Evolutionary conservation across 106 monocot species (phyloP), one percentile per base, ranked within the genome.

Genomic region (Posidonia australis): DNA sequence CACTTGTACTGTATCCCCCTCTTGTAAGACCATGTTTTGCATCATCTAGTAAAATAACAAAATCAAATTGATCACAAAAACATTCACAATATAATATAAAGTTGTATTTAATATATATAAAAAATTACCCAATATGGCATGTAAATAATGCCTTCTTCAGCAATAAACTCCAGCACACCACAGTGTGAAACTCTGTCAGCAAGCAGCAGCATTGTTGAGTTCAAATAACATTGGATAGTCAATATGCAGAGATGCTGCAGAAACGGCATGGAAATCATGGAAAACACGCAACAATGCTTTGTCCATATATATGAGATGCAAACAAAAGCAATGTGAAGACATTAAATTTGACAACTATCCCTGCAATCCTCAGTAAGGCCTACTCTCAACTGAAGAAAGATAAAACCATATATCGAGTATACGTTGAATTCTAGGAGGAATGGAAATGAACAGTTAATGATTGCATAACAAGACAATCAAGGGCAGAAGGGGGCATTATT

Each of bases 1-100:
- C 26, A 75, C 58, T 61, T 41, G 48, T 20, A 68, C 75, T 31
- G 61, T 21, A 46, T 68, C 67, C 44, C 75, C 75, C 51, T 75
- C 75, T 68, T 75, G 68, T 25, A 75, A 61, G 10, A 75, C 61
- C 75, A 75, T 47, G 68, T 75, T 68, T 54, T 75, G 52, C 75
- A 75, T 75, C 75, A 75, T 75, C 75, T 75, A 49, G 14, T 18
- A 24, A 68, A 13, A n/a, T 18, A 16, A n/a, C n/a, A n/a, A n/a
- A 22, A 25, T 42, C 6, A 44, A 11, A 21, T 16, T 61, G 27
- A 22, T 19, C 22, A 62, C 23, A 62, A 42, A 32, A 49, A 53
- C 22, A 14, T 25, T 2, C 14, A 28, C 16, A 18, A 1, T 30
- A 1, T 10, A 54, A 53, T 21, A 55, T 13, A 54, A 2, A 18